Percentiles rank a stretch among this genome's conserved stretches.
Conservation (phyloP, 495 filamentous ascomycete genomes). For the Penicillium paradoxum region DNA sequence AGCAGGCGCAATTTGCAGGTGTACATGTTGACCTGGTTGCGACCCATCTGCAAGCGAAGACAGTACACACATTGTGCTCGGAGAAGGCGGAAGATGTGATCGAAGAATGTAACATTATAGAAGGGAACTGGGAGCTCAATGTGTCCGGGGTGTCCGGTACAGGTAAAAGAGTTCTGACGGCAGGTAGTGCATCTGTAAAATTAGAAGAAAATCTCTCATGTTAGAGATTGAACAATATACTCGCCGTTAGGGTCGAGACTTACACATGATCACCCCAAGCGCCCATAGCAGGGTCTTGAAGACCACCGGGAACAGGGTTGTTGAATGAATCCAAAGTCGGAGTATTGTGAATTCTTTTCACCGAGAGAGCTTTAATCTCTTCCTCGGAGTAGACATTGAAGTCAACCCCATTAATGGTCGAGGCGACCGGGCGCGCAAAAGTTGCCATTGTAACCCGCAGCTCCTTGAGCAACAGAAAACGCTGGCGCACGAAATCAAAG, state of each 20-base stretch:
- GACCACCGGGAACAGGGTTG: conserved; percentile 78
- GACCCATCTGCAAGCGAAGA: conserved; percentile 70
- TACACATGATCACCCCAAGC: conserved; percentile 79
- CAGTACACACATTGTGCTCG: conserved; percentile 88
- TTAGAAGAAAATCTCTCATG: conserved; percentile 17
- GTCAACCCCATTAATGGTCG: conserved; percentile 78
- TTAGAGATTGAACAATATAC: conserved; percentile 6
- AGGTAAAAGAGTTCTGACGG: conserved; percentile 67
- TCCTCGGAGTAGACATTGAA: conserved; percentile 75
- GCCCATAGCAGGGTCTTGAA: conserved; percentile 93
- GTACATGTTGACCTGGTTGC: conserved; percentile 66
- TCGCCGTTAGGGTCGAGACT: conserved; percentile 27
- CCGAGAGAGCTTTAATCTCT: conserved; percentile 85
- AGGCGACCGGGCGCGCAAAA: conserved; percentile 83
- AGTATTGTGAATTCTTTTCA: conserved; percentile 85
- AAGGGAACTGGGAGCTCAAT: conserved; percentile 89
- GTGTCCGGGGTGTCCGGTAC: conserved; percentile 90
- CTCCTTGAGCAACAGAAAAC: conserved; percentile 42
- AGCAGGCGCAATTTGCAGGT: conserved; percentile 82
- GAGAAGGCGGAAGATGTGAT: conserved; percentile 78
- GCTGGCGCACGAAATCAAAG: conserved; percentile 31
- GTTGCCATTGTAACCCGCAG: conserved; percentile 56
- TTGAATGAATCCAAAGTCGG: conserved; percentile 83
- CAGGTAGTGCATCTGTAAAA: conserved; percentile 78
- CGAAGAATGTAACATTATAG: conserved; percentile 92